A percentile compares a stretch with the other conserved stretches of the same genome.
These are phyloP conservation scores for Clarireedia homoeocarpa DNA, from an alignment of 2,329 filamentous ascomycete genomes.

Conservation along the genomic window DNA sequence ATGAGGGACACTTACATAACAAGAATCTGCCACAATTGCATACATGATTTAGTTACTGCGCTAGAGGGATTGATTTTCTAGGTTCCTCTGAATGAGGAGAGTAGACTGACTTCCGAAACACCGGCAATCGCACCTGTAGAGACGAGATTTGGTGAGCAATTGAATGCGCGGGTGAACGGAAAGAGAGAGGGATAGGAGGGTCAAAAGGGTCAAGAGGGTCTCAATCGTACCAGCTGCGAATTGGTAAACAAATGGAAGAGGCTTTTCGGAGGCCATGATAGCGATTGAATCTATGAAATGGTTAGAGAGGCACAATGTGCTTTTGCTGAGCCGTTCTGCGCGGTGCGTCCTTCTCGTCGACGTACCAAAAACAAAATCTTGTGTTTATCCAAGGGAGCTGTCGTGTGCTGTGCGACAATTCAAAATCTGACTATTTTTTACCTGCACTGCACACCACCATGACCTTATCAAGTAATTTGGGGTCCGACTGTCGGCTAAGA, in stretches of 20 bases:
- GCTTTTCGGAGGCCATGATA: conserved; percentile 61
- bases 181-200: not conserved
- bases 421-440: too few species aligned
- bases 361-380: too few species aligned
- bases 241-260: conserved; percentile 88
- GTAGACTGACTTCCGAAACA: conserved; percentile 77
- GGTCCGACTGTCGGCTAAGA: too few species aligned
- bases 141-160: conserved; percentile 19
- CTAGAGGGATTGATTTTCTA: not conserved
- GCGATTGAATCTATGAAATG: conserved; percentile 14
- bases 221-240: conserved; percentile 71
- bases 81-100: not conserved
- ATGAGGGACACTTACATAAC: conserved; percentile 57
- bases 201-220: not conserved
- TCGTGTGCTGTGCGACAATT: too few species aligned
- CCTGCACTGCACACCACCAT: too few species aligned
- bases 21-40: conserved; percentile 56
- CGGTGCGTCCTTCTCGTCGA: too few species aligned
- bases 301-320: not conserved
- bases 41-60: conserved; percentile 20
- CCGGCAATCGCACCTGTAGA: conserved; percentile 78
- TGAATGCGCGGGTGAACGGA: conserved; percentile 16
- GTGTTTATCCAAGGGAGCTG: too few species aligned
- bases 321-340: not conserved
- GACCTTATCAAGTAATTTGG: too few species aligned